Evolutionary conservation across 1,284 basidiomycete species (phyloP).

Genomic region (Fomitopsis palustris): DNA sequence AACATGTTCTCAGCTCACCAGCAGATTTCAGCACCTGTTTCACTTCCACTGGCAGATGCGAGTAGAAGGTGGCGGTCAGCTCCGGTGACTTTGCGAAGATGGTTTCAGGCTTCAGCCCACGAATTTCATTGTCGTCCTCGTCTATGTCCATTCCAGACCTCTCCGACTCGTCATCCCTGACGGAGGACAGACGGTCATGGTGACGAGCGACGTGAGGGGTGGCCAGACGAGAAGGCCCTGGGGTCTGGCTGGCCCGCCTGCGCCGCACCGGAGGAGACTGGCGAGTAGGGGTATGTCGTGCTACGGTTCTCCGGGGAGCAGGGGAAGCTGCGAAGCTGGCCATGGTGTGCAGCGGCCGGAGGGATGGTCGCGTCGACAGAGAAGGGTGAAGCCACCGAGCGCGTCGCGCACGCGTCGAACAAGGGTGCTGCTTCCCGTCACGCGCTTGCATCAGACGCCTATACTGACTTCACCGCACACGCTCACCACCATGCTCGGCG

Average conservation of each 20-base stretch:
- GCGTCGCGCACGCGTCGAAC: constrained; percentile 11
- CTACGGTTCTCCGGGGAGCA: constrained; percentile 27
- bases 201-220: constrained; percentile 20
- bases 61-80: constrained; percentile 64
- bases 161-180: constrained; percentile 35
- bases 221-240: constrained; percentile 23
- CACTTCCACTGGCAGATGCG: constrained; percentile 68
- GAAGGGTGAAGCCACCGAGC: constrained; percentile 9
- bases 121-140: constrained; percentile 31
- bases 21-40: constrained; percentile 66
- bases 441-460: constrained; percentile 4
- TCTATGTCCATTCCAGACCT: constrained; percentile 64
- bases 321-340: constrained; percentile 27
- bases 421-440: not conserved
- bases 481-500: constrained; percentile 55
- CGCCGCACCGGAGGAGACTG: constrained; percentile 21
- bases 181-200: constrained; percentile 8
- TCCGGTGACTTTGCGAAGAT: constrained; percentile 73
- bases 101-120: constrained; percentile 40
- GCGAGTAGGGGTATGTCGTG: constrained; percentile 17
- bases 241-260: constrained; percentile 22
- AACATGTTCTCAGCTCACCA: constrained; percentile 38
- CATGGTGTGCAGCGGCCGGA: constrained; percentile 14
- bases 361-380: not conserved
- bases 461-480: constrained; percentile 7